Base-by-base conservation (phyloP, 306 rosid genomes). In the Rosa chinensis region DNA sequence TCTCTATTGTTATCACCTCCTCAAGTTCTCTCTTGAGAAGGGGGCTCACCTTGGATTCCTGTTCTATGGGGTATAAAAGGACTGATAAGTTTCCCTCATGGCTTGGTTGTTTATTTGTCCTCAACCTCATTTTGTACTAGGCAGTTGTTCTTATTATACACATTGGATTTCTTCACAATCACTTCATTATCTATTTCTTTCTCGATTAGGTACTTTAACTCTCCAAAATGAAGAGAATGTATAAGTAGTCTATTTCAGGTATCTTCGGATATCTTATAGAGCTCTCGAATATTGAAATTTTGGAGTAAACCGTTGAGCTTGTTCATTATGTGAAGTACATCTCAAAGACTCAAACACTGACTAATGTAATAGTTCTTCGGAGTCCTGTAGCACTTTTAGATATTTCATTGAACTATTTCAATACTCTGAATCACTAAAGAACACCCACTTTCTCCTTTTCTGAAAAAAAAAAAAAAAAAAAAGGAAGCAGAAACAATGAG, bases 31-130 rank as follows among this genome's bases (percentile, higher is more conserved):
- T 35, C 44, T 35, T 7, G 23, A 66, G 70, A 42, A 79, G 76
- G 70, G 78, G 59, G 58, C 10, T 53, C 63, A 76, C 78, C 39
- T 79, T 69, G 94, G 94, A 90, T 90, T 85, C 87, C 82, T 82
- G 49, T 14, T 47, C 18, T 39, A 40, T 69, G 17, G 50, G 61
- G 48, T 72, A 78, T 63, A 71, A 81, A 70, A 67, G 70, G 71
- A 74, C 52, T 58, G 64, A 73, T 72, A 75, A 28, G 44, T 56
- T 86, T 75, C 77, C 69, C 75, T 69, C 79, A 48, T 74, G 85
- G 88, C 58, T 75, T 74, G 74, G 63, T 72, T 88, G 88, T 83
- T 85, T 42, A 77, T 78, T 90, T 84, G 75, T 82, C 78, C 80
- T 68, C 47, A 50, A 72, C 73, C 81, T 84, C 78, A 73, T 55